These are phyloP conservation scores for Sonneratia caseolaris DNA, from an alignment of 345 rosid genomes.

Conservation along the genomic window DNA sequence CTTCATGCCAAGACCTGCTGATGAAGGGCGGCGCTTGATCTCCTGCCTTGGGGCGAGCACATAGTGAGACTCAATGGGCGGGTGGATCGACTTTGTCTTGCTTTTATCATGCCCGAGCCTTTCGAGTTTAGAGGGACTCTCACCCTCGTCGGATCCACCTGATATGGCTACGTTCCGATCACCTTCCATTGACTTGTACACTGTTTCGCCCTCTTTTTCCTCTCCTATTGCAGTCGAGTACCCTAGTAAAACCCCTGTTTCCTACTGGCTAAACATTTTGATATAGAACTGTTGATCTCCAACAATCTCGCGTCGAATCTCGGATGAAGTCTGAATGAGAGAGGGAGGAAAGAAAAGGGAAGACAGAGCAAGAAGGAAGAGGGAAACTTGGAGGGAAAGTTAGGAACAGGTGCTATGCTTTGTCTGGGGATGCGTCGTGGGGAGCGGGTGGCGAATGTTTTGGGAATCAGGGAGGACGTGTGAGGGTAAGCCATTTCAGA, in stretches of 20 bases:
- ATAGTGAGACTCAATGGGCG: neutral
- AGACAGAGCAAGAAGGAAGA: neutral
- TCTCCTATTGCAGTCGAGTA: neutral
- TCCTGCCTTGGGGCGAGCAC: neutral
- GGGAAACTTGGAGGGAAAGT: constrained; percentile 1
- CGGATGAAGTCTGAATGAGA: neutral
- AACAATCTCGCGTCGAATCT: neutral
- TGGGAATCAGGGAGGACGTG: too few relatives aligned
- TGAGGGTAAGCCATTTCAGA: too few relatives aligned
- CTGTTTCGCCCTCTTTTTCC: neutral
- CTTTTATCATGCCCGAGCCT: neutral
- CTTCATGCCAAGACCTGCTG: constrained; percentile 20
- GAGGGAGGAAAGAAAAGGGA: neutral
- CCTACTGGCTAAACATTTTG: too few relatives aligned
- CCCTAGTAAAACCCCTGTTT: neutral
- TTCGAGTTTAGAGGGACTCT: constrained; percentile 19
- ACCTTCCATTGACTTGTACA: constrained; percentile 16
- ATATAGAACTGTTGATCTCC: neutral
- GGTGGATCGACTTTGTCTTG: neutral
- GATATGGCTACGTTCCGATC: constrained; percentile 22
- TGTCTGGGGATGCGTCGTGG: neutral
- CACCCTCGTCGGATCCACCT: constrained; percentile 17
- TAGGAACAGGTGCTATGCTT: constrained; percentile 11
- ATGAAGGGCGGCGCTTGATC: neutral
- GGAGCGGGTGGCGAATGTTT: too few relatives aligned